These are phyloP conservation scores for Pholiota microspora DNA, from an alignment of 768 basidiomycete species.

Conservation along the genomic window DNA sequence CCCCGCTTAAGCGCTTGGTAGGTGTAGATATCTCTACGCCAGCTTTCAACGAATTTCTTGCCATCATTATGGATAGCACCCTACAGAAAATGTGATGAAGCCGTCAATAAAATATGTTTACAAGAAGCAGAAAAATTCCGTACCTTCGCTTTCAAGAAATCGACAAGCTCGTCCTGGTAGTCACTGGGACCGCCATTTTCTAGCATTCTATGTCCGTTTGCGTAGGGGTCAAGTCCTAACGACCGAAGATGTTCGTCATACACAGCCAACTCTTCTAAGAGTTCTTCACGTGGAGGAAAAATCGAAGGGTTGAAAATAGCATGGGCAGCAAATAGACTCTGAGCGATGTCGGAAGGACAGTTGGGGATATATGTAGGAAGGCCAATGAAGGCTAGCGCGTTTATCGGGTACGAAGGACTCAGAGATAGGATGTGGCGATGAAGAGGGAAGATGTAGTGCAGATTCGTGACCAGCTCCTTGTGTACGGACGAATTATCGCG, in stretches of 20 bases:
- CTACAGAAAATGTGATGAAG: conserved; percentile 16
- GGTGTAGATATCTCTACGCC: conserved; percentile 37
- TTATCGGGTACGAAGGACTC: conserved; percentile 42
- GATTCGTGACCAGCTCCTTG: conserved; percentile 41
- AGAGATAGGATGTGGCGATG: conserved; percentile 53
- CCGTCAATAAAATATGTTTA: neutral
- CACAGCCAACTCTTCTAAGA: conserved; percentile 38
- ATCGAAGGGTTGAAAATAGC: conserved; percentile 39
- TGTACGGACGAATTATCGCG: conserved; percentile 23
- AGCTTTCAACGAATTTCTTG: conserved; percentile 45
- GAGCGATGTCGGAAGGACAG: conserved; percentile 48
- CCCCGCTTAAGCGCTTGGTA: conserved; percentile 35
- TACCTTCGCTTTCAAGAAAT: conserved; percentile 31
- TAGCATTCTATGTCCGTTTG: conserved; percentile 45
- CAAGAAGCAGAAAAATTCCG: conserved; percentile 1
- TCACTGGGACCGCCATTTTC: conserved; percentile 28
- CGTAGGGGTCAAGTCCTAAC: conserved; percentile 47
- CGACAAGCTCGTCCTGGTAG: conserved; percentile 39
- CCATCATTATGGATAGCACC: conserved; percentile 41
- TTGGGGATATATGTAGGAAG: conserved; percentile 46
- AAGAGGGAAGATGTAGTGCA: conserved; percentile 53
- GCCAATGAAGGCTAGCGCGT: conserved; percentile 55
- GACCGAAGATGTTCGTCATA: conserved; percentile 39
- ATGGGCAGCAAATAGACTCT: conserved; percentile 45
- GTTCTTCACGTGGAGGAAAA: conserved; percentile 36